Evolutionary conservation across 192 early-diverging fungal genomes (phyloP).

Genomic region (Coemansia sp.): DNA sequence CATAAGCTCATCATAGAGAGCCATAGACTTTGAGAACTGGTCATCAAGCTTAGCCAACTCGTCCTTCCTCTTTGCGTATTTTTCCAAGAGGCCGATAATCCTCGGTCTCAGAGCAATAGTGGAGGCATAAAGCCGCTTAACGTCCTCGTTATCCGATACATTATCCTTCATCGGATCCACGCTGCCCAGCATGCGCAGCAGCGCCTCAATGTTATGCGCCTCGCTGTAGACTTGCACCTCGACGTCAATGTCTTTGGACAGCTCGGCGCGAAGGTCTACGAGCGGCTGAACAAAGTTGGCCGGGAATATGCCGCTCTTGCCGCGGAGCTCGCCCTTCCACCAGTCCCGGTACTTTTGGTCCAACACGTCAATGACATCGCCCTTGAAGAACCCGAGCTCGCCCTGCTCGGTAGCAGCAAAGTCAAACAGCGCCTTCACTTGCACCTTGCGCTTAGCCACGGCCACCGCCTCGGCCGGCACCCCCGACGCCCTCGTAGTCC

Average conservation of each 20-base stretch:
- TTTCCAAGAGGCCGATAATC: slow-evolving; percentile 81
- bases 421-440: slow-evolving; percentile 92
- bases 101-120: slow-evolving; percentile 82
- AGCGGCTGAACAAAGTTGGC: slow-evolving; percentile 91
- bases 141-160: slow-evolving; percentile 82
- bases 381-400: slow-evolving; percentile 85
- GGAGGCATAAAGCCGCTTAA: slow-evolving; percentile 79
- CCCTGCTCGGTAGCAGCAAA: slow-evolving; percentile 86
- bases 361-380: slow-evolving; percentile 86
- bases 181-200: slow-evolving; percentile 69
- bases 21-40: slow-evolving; percentile 41
- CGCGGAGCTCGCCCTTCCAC: slow-evolving; percentile 93
- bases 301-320: slow-evolving; percentile 93
- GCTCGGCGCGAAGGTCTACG: slow-evolving; percentile 58
- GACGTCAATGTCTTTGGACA: slow-evolving; percentile 57
- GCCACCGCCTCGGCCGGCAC: slow-evolving; percentile 15
- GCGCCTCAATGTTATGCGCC: slow-evolving; percentile 69
- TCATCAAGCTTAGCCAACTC: slow-evolving; percentile 28
- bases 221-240: slow-evolving; percentile 71
- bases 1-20: slow-evolving; percentile 49
- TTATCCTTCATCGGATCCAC: slow-evolving; percentile 81
- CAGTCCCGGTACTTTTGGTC: slow-evolving; percentile 97
- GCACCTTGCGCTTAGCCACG: slow-evolving; percentile 60
- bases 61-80: slow-evolving; percentile 81
- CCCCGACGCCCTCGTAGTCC: slow-evolving; percentile 22